These are phyloP conservation scores for Boletus vermiculosoides DNA, from an alignment of 768 basidiomycete species.

Conservation along the genomic window DNA sequence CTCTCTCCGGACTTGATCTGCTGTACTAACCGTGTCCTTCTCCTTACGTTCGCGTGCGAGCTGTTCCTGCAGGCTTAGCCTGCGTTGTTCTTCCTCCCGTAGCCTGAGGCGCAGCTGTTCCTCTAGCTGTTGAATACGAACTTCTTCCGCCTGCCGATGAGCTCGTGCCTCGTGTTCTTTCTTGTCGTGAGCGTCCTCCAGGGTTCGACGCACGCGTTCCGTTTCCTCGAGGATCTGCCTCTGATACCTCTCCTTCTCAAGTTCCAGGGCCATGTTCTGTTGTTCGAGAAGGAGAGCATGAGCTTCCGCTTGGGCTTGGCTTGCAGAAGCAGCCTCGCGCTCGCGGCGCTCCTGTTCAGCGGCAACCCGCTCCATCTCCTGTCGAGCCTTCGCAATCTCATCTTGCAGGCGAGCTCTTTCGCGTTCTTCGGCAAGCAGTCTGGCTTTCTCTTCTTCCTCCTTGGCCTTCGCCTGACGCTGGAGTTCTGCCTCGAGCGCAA, in stretches of 20 bases:
- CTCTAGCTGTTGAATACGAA: conserved; percentile 24
- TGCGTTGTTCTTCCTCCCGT: conserved; percentile 30
- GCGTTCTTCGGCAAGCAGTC: conserved; percentile 24
- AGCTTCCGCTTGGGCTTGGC: conserved; percentile 28
- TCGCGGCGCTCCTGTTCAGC: conserved; percentile 29
- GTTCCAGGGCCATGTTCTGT: conserved; percentile 21
- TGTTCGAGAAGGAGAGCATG: conserved; percentile 24
- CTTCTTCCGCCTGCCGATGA: conserved; percentile 23
- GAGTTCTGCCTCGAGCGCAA: conserved; percentile 30
- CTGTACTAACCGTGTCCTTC: conserved; percentile 15
- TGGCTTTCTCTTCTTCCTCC: conserved; percentile 28
- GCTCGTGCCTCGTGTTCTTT: conserved; percentile 25
- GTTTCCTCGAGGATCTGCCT: conserved; percentile 26
- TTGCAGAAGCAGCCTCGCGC: conserved; percentile 22
- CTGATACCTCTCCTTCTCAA: conserved; percentile 27
- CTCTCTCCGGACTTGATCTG: conserved; percentile 20
- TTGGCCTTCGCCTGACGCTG: conserved; percentile 24
- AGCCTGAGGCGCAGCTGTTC: conserved; percentile 30
- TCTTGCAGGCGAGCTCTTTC: conserved; percentile 30
- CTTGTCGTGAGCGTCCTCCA: conserved; percentile 27
- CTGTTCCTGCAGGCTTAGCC: conserved; percentile 26
- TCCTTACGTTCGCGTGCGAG: conserved; percentile 23
- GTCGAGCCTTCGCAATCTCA: conserved; percentile 28
- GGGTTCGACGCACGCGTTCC: conserved; percentile 22
- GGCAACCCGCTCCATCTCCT: conserved; percentile 24